phyloP scores from a whole-genome alignment of 148 eudicot genomes.

The Cornus suecica region DNA sequence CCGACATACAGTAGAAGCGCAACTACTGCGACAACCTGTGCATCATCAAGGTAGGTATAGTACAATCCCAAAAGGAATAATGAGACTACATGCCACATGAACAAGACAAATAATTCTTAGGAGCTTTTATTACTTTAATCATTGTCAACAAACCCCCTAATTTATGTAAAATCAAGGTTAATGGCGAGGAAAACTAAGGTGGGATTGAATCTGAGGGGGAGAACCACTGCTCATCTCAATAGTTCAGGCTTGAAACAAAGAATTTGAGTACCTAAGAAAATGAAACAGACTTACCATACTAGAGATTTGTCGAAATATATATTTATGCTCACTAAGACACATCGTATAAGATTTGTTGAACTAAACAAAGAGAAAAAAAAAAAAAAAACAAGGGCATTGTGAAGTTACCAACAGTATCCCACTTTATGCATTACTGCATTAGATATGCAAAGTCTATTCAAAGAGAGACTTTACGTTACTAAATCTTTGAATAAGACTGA shows the following conservation, averaged over 20 bases:
- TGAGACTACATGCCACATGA: slow-evolving; percentile 62
- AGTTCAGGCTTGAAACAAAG: background rate
- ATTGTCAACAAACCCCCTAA: background rate
- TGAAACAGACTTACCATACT: slow-evolving; percentile 55
- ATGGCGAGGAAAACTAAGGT: background rate
- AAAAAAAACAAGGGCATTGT: too few relatives aligned
- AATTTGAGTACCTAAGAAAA: background rate
- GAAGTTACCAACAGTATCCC: too few relatives aligned
- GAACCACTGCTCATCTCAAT: background rate
- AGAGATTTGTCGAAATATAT: too few relatives aligned
- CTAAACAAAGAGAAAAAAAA: too few relatives aligned
- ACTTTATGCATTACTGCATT: too few relatives aligned
- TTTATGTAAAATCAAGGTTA: background rate
- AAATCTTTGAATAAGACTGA: too few relatives aligned
- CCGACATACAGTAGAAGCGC: slow-evolving; percentile 86
- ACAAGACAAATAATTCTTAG: slow-evolving; percentile 6
- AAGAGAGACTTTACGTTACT: too few relatives aligned
- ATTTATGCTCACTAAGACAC: too few relatives aligned
- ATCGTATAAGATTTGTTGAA: too few relatives aligned
- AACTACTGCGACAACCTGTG: slow-evolving; percentile 76
- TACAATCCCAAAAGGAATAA: slow-evolving; percentile 82
- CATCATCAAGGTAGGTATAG: slow-evolving; percentile 76
- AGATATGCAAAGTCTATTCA: too few relatives aligned
- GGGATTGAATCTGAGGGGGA: background rate
- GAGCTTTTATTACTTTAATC: background rate